These are phyloP conservation scores for Mortierella sp. DNA, from an alignment of 371 early-diverging fungal species.

Conservation along the genomic window DNA sequence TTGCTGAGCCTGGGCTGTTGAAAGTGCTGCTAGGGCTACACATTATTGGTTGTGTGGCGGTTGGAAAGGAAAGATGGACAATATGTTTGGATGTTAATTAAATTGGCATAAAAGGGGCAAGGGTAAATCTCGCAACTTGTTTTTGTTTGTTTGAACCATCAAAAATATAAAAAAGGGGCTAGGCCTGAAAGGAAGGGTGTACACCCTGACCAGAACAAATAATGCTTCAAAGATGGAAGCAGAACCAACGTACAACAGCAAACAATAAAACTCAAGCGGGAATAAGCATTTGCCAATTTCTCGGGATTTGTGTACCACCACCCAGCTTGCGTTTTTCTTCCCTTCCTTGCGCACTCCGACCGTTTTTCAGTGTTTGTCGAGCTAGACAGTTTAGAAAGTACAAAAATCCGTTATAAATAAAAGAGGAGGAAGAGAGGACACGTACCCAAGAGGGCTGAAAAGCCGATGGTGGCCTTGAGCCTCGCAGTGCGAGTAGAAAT, in stretches of 20 bases:
- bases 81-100: neutral
- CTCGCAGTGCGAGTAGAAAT: neutral
- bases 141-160: neutral
- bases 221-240: neutral
- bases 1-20: slow-evolving; percentile 21
- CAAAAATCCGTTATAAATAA: neutral
- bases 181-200: neutral
- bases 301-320: neutral
- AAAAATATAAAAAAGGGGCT: neutral
- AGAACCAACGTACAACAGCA: neutral
- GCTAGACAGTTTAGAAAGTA: neutral
- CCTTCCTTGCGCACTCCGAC: neutral
- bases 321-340: too few relatives aligned
- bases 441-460: neutral
- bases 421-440: neutral
- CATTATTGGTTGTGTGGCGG: neutral
- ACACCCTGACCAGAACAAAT: neutral
- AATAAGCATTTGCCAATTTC: neutral
- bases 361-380: neutral
- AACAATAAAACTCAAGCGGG: neutral
- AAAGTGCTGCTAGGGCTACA: slow-evolving; percentile 9
- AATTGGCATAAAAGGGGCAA: neutral
- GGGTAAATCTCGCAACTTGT: neutral
- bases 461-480: neutral
- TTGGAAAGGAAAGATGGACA: neutral